These are phyloP conservation scores for Wickerhamomyces sp. DNA, from an alignment of 1,139 yeast genomes.

Conservation along the genomic window DNA sequence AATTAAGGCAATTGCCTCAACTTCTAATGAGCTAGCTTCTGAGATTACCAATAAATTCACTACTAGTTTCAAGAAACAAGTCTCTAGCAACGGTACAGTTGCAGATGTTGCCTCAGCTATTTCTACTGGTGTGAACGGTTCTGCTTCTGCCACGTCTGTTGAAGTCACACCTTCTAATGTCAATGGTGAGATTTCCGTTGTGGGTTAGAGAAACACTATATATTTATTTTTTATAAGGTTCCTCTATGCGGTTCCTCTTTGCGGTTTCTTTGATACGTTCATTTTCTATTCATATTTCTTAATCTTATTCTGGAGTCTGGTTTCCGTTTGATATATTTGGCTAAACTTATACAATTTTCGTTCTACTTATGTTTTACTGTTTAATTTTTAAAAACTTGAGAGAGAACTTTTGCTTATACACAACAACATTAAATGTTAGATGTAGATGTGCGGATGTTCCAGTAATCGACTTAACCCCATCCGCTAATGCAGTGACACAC, in stretches of 20 bases:
- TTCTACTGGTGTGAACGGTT: not conserved
- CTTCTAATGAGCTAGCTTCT: conserved; percentile 12
- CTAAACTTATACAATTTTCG: too few relatives aligned
- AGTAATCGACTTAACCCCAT: not conserved
- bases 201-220: too few relatives aligned
- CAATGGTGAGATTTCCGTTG: conserved; percentile 3
- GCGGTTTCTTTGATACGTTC: too few relatives aligned
- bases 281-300: too few relatives aligned
- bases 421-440: not conserved
- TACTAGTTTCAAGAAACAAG: not conserved
- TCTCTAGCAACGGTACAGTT: not conserved
- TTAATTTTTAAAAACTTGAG: too few relatives aligned
- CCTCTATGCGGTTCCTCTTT: too few relatives aligned
- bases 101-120: not conserved
- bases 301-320: too few relatives aligned
- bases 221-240: too few relatives aligned
- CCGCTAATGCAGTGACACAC: not conserved
- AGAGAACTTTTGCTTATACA: too few relatives aligned
- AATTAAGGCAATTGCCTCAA: conserved; percentile 14
- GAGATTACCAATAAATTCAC: conserved; percentile 7
- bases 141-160: not conserved
- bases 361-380: too few relatives aligned
- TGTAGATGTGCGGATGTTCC: not conserved
- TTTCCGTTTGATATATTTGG: too few relatives aligned
- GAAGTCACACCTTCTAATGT: conserved; percentile 1